Evolutionary conservation across 495 filamentous ascomycete species (phyloP).

Genomic region (Aspergillus taichungensis): DNA sequence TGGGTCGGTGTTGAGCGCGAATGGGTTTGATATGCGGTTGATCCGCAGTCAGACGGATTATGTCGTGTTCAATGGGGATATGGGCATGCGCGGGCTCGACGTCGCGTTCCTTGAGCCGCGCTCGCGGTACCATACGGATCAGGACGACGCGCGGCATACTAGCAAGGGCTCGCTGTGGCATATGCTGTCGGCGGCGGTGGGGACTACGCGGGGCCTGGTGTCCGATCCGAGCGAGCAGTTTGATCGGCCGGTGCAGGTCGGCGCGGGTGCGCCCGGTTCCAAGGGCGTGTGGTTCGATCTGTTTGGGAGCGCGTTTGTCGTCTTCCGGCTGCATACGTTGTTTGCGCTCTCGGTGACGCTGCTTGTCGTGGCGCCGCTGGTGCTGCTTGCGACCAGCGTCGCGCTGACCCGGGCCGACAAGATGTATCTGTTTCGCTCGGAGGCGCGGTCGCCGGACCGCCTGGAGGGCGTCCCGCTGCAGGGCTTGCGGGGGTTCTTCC

Average conservation of each 20-base stretch:
- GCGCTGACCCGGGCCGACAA: slow-evolving; percentile 57
- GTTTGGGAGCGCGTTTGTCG: slow-evolving; percentile 70
- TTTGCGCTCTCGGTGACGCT: slow-evolving; percentile 83
- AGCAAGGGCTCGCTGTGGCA: slow-evolving; percentile 76
- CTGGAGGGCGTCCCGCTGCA: slow-evolving; percentile 55
- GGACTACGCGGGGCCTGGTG: slow-evolving; percentile 61
- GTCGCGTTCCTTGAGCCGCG: slow-evolving; percentile 84
- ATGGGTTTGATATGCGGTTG: slow-evolving; percentile 72
- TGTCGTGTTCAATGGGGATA: slow-evolving; percentile 67
- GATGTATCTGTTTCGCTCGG: slow-evolving; percentile 71
- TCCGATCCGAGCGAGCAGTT: slow-evolving; percentile 62
- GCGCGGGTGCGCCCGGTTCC: slow-evolving; percentile 60
- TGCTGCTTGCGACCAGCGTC: slow-evolving; percentile 59
- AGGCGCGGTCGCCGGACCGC: slow-evolving; percentile 46
- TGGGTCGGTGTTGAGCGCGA: slow-evolving; percentile 68
- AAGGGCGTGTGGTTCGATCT: slow-evolving; percentile 90
- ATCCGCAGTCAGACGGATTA: slow-evolving; percentile 87
- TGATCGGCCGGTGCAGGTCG: slow-evolving; percentile 48
- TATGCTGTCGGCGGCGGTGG: slow-evolving; percentile 77
- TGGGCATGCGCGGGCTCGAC: slow-evolving; percentile 83
- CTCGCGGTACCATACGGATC: slow-evolving; percentile 80
- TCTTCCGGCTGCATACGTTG: slow-evolving; percentile 69
- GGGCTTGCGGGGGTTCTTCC: slow-evolving; percentile 73
- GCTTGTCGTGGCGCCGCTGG: slow-evolving; percentile 65
- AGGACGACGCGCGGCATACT: slow-evolving; percentile 77